A percentile compares a stretch with the other conserved stretches of the same genome.
These are phyloP conservation scores for Pythium brassicae DNA, from an alignment of 352 stramenopile genomes.

Conservation along the genomic window DNA sequence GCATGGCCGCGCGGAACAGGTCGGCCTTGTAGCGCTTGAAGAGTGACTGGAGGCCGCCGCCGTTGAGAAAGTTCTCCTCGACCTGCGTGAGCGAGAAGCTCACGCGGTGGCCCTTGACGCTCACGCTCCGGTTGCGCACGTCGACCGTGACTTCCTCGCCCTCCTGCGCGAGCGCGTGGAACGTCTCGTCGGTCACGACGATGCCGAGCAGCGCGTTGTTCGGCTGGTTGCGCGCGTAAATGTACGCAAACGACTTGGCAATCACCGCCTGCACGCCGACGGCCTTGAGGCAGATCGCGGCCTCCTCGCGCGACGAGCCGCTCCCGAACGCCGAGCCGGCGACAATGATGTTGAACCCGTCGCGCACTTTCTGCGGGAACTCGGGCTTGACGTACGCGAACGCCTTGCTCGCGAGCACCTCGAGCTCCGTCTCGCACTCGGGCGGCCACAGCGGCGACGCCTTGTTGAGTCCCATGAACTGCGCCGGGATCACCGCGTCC, in stretches of 20 bases:
- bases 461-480: slow-evolving; percentile 83
- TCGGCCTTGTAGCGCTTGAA: slow-evolving; percentile 86
- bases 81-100: slow-evolving; percentile 88
- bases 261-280: slow-evolving; percentile 80
- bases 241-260: slow-evolving; percentile 83
- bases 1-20: slow-evolving; percentile 80
- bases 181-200: slow-evolving; percentile 69
- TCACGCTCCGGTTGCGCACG: slow-evolving; percentile 78
- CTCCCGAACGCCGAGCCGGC: slow-evolving; percentile 80
- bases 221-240: slow-evolving; percentile 86
- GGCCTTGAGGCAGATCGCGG: slow-evolving; percentile 77
- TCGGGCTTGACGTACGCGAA: slow-evolving; percentile 85
- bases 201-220: slow-evolving; percentile 85
- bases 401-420: slow-evolving; percentile 73
- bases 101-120: slow-evolving; percentile 69
- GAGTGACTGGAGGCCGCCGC: slow-evolving; percentile 81
- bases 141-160: slow-evolving; percentile 76
- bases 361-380: slow-evolving; percentile 75
- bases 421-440: slow-evolving; percentile 75
- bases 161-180: slow-evolving; percentile 79
- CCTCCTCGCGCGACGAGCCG: slow-evolving; percentile 81
- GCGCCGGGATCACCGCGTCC: slow-evolving; percentile 79
- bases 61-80: slow-evolving; percentile 75
- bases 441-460: slow-evolving; percentile 71
- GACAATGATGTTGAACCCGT: slow-evolving; percentile 71